Base-by-base conservation (phyloP, 1,284 basidiomycete species). In the Ustilago shanxiensis region DNA sequence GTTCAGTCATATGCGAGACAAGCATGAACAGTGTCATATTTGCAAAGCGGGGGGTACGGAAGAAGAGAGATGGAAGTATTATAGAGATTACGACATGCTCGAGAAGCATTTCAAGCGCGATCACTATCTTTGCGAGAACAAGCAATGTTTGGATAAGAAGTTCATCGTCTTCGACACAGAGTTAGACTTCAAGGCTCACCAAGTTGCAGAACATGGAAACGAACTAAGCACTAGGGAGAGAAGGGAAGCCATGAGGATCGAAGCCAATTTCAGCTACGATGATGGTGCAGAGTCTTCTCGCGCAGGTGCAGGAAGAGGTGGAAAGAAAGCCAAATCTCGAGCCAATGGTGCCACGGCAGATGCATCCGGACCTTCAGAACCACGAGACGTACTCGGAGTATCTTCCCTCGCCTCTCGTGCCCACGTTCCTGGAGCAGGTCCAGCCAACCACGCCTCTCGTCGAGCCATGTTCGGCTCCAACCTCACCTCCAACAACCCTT, bases 21-120 rank as follows among this genome's bases (percentile, higher is more conserved):
- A 88, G 53, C 96, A 99, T 87, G 96, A 99, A 86, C 95, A 99
- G 84, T 99, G 97, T 86, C 97, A 97, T 83, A 88, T 99, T 31
- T 99, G 97, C 87, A 83, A 85, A 60, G 70, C 75, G 0, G 49
- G 64, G 6, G 78, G 82, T 10, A 67, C 55, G 52, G 83, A 81
- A 35, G 79, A 79, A 16, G 83, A 83, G 54, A 59, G 82, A 26
- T 83, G 76, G 76, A 77, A 73, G 35, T 85, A 84, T 60, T 85
- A 79, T 60, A 22, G 63, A 1, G 77, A 84, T 66, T 85, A 82
- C 63, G 56, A 59, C 54, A 78, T 78, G 77, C 85, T 83, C 84
- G 88, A 84, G 59, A 60, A 59, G 29, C 84, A 86, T 70, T 86
- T 83, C 79, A 87, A 87, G 60, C 79, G 86, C 37, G 87, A 87